These are phyloP conservation scores for Niebla homalea DNA, from an alignment of 495 filamentous ascomycete genomes.

Conservation along the genomic window DNA sequence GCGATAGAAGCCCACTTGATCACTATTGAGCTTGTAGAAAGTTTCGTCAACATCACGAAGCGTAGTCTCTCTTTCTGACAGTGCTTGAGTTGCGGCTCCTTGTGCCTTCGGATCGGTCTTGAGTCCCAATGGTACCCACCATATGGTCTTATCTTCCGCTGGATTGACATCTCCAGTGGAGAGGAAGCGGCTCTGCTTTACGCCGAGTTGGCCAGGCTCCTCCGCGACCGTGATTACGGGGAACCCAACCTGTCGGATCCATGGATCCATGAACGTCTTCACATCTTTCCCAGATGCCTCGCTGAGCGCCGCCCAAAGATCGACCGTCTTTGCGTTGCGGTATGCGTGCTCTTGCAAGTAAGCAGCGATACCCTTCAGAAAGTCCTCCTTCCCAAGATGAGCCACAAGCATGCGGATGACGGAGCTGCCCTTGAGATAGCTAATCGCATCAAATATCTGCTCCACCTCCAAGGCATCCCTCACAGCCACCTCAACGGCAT, in stretches of 20 bases:
- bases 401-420: constrained; percentile 87
- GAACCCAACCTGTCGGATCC: constrained; percentile 92
- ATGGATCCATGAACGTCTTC: constrained; percentile 72
- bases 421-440: constrained; percentile 90
- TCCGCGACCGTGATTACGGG: constrained; percentile 79
- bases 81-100: constrained; percentile 44
- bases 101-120: constrained; percentile 36
- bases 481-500: constrained; percentile 90
- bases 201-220: constrained; percentile 61
- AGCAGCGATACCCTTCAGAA: constrained; percentile 73
- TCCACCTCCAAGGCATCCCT: constrained; percentile 60
- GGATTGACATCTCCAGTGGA: constrained; percentile 82
- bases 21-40: constrained; percentile 86
- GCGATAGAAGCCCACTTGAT: constrained; percentile 82
- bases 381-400: constrained; percentile 72
- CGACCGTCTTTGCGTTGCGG: constrained; percentile 86
- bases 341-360: constrained; percentile 84
- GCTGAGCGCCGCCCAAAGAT: constrained; percentile 83
- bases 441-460: constrained; percentile 31
- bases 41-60: constrained; percentile 55
- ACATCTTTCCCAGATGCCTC: constrained; percentile 84
- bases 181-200: constrained; percentile 80
- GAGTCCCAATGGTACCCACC: constrained; percentile 88
- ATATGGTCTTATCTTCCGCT: constrained; percentile 80
- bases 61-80: constrained; percentile 63